Evolutionary conservation across 169 alveolate species (phyloP).

Genomic region (Plasmodium knowlesi): DNA sequence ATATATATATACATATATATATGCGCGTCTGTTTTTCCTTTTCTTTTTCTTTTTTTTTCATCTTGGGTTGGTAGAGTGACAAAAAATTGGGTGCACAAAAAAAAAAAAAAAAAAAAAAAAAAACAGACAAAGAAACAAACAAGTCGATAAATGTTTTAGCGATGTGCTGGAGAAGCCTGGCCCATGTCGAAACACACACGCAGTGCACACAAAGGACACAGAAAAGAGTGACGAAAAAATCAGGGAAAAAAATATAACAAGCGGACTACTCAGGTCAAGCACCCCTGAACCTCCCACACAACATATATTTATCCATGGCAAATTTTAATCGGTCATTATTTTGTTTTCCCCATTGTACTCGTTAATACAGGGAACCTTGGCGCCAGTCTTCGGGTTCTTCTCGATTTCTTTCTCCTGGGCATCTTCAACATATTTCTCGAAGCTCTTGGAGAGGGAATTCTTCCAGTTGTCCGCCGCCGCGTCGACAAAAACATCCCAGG

Average conservation of each 20-base stretch:
- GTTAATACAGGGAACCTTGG: background rate
- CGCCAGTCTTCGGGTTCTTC: background rate
- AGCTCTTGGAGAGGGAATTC: background rate
- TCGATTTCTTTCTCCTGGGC: conserved; percentile 14
- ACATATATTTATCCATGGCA: background rate
- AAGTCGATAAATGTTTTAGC: background rate
- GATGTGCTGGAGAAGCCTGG: background rate
- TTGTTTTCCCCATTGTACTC: background rate
- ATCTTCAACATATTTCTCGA: conserved; percentile 12
- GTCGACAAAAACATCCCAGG: conserved; percentile 1
- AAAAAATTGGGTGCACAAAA: background rate
- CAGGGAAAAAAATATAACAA: background rate
- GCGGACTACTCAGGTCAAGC: background rate
- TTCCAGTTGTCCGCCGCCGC: background rate
- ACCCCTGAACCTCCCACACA: background rate
- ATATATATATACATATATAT: background rate
- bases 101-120: background rate
- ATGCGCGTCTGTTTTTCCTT: background rate
- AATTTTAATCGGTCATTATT: background rate
- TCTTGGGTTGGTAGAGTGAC: background rate
- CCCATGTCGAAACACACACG: background rate
- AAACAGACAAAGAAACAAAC: too few relatives aligned
- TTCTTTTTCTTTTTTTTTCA: background rate
- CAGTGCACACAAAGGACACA: background rate
- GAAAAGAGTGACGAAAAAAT: background rate